Percentiles rank a stretch among this genome's conserved stretches.
phyloP scores from a whole-genome alignment of 2,329 filamentous ascomycete genomes.

The Monosporascus sp. region DNA sequence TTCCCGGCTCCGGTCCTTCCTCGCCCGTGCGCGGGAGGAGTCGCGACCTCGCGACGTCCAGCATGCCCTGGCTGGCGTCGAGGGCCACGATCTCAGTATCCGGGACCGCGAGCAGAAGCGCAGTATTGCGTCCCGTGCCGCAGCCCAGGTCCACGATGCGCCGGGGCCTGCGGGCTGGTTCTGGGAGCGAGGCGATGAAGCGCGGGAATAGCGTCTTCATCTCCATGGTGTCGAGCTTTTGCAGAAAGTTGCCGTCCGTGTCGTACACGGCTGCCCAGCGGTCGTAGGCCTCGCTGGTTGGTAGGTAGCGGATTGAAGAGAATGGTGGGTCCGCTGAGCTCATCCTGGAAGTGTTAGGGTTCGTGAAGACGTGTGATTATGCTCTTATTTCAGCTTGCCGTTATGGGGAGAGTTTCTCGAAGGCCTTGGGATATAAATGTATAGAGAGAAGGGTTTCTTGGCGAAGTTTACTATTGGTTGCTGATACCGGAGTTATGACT shows the following conservation, averaged over 20 bases:
- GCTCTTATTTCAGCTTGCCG: too few species aligned
- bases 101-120: conserved; percentile 38
- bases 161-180: conserved; percentile 18
- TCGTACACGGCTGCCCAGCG: conserved; percentile 48
- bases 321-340: too few species aligned
- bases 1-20: too few species aligned
- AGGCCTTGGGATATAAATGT: too few species aligned
- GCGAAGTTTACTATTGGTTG: too few species aligned
- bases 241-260: conserved; percentile 60
- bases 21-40: conserved; percentile 11
- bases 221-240: conserved; percentile 55
- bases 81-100: conserved; percentile 42
- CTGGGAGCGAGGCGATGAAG: conserved; percentile 32
- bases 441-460: too few species aligned
- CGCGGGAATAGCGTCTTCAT: conserved; percentile 44
- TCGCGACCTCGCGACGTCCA: conserved; percentile 42
- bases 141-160: conserved; percentile 58
- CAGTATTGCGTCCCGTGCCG: conserved; percentile 59
- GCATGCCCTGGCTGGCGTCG: conserved; percentile 53
- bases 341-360: too few species aligned
- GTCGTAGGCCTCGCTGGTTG: conserved; percentile 28
- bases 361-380: too few species aligned
- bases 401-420: too few species aligned
- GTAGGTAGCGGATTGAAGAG: conserved; percentile 22
- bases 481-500: too few species aligned